Conservation (phyloP, 78 protist species). For the Protostelium mycophagum region DNA sequence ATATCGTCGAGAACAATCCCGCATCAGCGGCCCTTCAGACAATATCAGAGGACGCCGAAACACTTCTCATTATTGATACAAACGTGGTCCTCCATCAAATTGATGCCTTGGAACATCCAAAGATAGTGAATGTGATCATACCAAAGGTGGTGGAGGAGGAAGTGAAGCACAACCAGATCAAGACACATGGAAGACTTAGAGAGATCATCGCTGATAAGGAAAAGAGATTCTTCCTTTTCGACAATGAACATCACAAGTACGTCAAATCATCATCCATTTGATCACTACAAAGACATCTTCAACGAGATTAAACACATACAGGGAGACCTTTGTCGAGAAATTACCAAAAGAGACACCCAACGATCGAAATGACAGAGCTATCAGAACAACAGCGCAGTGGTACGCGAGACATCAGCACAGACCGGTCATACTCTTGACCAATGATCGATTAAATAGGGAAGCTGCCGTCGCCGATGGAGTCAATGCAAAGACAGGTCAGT, state of each 20-base stretch:
- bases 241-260: conserved; percentile 75
- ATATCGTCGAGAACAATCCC: conserved; percentile 9
- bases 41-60: not conserved
- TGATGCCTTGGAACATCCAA: conserved; percentile 68
- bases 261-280: not conserved
- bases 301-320: conserved; percentile 12
- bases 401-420: not conserved
- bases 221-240: conserved; percentile 61
- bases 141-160: conserved; percentile 78
- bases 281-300: not conserved
- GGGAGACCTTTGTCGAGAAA: conserved; percentile 32
- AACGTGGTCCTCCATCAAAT: conserved; percentile 82
- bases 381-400: not conserved
- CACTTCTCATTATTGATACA: conserved; percentile 68
- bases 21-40: conserved; percentile 11
- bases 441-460: not conserved
- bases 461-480: not conserved
- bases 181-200: conserved; percentile 46
- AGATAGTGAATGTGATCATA: conserved; percentile 57
- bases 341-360: conserved; percentile 66
- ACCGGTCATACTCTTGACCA: not conserved
- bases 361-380: conserved; percentile 82
- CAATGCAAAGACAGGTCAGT: not conserved
- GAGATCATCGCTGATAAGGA: conserved; percentile 27
- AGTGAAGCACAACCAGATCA: conserved; percentile 41